Evolutionary conservation across 768 basidiomycete genomes (phyloP).

Genomic region (Brasilioporus rufonigricans): DNA sequence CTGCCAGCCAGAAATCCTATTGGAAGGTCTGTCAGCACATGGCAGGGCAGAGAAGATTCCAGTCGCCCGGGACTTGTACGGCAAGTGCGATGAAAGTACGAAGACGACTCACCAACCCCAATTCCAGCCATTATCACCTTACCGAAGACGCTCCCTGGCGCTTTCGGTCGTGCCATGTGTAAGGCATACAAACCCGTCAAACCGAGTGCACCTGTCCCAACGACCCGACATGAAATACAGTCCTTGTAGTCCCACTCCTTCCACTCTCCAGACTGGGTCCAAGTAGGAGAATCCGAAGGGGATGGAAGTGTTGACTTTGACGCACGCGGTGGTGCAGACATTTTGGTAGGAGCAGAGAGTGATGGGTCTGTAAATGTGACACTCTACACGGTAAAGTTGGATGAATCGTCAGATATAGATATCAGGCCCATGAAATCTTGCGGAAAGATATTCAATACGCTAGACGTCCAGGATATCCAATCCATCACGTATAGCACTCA

Average conservation of each 20-base stretch:
- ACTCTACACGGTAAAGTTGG: background rate
- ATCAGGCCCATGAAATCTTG: background rate
- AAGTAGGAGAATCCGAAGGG: background rate
- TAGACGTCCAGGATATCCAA: too few species aligned
- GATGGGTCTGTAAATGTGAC: background rate
- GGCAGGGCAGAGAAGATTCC: background rate
- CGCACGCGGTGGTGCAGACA: slow-evolving; percentile 22
- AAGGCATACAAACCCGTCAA: slow-evolving; percentile 68
- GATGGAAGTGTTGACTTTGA: slow-evolving; percentile 1
- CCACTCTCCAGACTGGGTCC: slow-evolving; percentile 2
- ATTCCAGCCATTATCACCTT: slow-evolving; percentile 61
- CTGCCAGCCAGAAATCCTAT: slow-evolving; percentile 31
- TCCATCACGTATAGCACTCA: too few species aligned
- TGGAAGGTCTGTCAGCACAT: slow-evolving; percentile 14
- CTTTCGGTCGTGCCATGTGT: slow-evolving; percentile 57
- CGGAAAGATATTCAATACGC: background rate
- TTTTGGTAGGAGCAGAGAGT: background rate
- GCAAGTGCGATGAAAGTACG: background rate
- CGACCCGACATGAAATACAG: slow-evolving; percentile 65
- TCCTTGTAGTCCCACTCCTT: slow-evolving; percentile 38
- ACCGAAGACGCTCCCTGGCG: slow-evolving; percentile 58
- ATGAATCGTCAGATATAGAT: background rate
- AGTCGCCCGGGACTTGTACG: background rate
- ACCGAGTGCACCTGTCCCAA: slow-evolving; percentile 63
- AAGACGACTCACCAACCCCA: slow-evolving; percentile 51